Percentiles rank a stretch among this genome's conserved stretches.
phyloP scores from a whole-genome alignment of 1,284 basidiomycete species.

The Mycena sp. region DNA sequence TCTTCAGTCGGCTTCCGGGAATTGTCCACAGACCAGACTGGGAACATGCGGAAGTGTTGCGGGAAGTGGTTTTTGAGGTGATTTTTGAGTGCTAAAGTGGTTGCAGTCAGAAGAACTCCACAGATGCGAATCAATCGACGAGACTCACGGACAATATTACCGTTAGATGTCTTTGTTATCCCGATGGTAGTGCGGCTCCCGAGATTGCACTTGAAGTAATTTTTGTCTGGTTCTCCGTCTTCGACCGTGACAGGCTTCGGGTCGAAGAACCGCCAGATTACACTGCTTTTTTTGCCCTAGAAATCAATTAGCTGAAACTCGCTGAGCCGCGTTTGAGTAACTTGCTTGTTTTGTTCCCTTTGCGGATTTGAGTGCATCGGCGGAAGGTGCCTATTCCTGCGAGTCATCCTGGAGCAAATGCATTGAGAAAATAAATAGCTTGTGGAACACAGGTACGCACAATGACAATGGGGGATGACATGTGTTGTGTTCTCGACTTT shows the following conservation, averaged over 20 bases:
- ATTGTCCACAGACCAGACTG: neutral
- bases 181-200: neutral
- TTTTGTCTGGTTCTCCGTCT: neutral
- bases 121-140: neutral
- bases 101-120: neutral
- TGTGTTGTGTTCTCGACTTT: neutral
- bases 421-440: neutral
- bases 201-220: neutral
- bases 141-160: conserved; percentile 3
- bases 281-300: neutral
- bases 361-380: neutral
- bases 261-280: conserved; percentile 1
- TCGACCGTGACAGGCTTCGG: neutral
- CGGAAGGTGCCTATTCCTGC: neutral
- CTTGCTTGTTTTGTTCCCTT: neutral
- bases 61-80: conserved; percentile 2
- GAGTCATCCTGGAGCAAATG: neutral
- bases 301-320: neutral
- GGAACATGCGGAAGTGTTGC: conserved; percentile 4
- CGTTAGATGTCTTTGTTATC: neutral
- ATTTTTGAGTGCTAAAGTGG: neutral
- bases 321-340: neutral
- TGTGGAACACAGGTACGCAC: neutral
- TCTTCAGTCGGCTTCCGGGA: neutral
- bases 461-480: neutral